These are phyloP conservation scores for Melocanna baccifera DNA, from an alignment of 176 grass and related monocot genomes.

Conservation along the genomic window DNA sequence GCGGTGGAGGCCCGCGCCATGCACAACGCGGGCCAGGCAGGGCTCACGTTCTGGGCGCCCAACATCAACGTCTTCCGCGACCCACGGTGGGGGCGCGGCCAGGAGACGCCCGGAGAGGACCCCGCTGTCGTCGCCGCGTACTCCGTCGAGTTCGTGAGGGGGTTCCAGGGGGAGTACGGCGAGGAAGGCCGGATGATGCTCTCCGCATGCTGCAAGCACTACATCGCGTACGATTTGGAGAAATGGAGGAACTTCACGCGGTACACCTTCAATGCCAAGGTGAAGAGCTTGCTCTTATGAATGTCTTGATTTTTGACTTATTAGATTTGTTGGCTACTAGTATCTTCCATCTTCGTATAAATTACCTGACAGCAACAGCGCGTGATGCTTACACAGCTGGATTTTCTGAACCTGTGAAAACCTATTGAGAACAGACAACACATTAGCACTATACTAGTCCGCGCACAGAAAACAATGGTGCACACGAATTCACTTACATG, in stretches of 20 bases:
- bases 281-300: constrained; percentile 12
- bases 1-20: constrained; percentile 78
- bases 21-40: constrained; percentile 81
- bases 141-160: constrained; percentile 73
- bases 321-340: neutral
- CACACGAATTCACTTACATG: neutral
- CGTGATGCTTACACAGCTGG: neutral
- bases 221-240: constrained; percentile 86
- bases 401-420: neutral
- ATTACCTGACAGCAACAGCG: neutral
- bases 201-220: constrained; percentile 94
- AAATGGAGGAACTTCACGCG: constrained; percentile 60
- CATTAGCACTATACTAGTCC: neutral
- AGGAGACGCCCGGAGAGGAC: constrained; percentile 96
- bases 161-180: constrained; percentile 67
- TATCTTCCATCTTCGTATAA: neutral
- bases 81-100: constrained; percentile 80
- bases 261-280: constrained; percentile 88
- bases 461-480: neutral
- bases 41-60: constrained; percentile 91
- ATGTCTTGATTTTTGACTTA: neutral
- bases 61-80: constrained; percentile 99
- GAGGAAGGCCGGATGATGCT: constrained; percentile 57
- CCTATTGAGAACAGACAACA: neutral
- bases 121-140: constrained; percentile 58